Percentiles rank a stretch among this genome's conserved stretches.
These are phyloP conservation scores for Trichomonas vaginalis DNA, from an alignment of 208 protist species.

Conservation along the genomic window DNA sequence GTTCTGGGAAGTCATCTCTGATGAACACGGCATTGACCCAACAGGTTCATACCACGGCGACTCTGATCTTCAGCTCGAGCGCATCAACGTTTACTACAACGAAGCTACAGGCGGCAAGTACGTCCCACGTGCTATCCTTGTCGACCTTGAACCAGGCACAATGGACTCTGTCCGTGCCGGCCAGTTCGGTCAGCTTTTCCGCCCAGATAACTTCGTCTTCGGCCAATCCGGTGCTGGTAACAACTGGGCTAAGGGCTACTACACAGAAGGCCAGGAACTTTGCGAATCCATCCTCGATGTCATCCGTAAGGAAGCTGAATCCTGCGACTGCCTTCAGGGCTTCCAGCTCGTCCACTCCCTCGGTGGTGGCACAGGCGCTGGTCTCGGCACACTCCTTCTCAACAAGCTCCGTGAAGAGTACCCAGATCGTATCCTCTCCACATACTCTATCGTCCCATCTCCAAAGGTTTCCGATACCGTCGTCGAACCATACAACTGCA, in stretches of 20 bases:
- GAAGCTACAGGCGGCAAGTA: constrained; percentile 69
- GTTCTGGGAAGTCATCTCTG: constrained; percentile 53
- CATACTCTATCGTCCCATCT: constrained; percentile 91
- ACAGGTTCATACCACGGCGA: constrained; percentile 72
- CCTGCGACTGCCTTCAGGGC: no score
- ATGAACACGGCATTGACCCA: constrained; percentile 63
- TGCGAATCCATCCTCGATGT: no score
- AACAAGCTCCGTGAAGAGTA: no score
- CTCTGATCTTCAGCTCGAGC: constrained; percentile 78
- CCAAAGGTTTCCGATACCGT: constrained; percentile 84
- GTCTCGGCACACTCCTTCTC: no score
- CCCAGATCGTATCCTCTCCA: constrained; percentile 91
- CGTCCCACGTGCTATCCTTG: constrained; percentile 63
- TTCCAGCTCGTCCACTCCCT: no score
- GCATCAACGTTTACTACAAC: constrained; percentile 94
- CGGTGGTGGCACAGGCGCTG: no score
- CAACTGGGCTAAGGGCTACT: constrained; percentile 90
- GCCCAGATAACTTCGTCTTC: constrained; percentile 92
- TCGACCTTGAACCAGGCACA: constrained; percentile 74
- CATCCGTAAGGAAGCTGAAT: no score
- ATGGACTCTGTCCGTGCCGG: constrained; percentile 82
- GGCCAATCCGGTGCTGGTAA: constrained; percentile 87
- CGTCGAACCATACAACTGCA: constrained; percentile 52
- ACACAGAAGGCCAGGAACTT: no score
- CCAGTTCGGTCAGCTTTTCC: constrained; percentile 70